Base-by-base conservation (phyloP, 495 filamentous ascomycete genomes). In the Cryomyces minteri region DNA sequence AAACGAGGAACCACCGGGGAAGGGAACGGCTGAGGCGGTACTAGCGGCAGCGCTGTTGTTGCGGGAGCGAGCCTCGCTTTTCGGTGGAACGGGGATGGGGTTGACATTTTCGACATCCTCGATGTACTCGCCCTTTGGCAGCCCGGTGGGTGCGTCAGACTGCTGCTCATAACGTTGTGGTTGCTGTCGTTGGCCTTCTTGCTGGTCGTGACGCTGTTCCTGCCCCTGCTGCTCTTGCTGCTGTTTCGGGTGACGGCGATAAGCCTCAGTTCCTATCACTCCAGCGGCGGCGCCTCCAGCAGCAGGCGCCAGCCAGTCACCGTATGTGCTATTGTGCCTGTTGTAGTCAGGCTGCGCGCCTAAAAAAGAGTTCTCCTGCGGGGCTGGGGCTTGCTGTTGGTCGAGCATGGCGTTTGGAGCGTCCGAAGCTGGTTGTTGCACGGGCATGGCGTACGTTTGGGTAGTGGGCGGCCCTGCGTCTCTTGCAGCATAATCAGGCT, bases 271-370 rank as follows among this genome's bases (percentile, higher is more conserved):
- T 4, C 48, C 58, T 3, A 52, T 28, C 6, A 45, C 55, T 18
- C 53, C 58, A 12, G 49, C 57, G 4, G 54, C 59, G 32, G 44
- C 59, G 11, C 57, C 62, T 5, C 47, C 61, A 4, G 55, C 61
- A 11, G 55, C 54, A 32, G 62, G 60, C 5, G 57, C 54, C 57
- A 63, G 55, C 62, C 62, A 63, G 38, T 63, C 57, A 32, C 58
- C 60, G 42, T 64, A 62, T 8, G 28, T 48, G 31, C 50, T 58
- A 32, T 54, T 55, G 32, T 54, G 51, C 25, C 58, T 45, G 34
- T 9, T 37, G 34, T 9, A 9, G 9, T 37, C 34, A 37, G 34
- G 34, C 34, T 37, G 34, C 9, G 34, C 12, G 8, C 12, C 34
- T 12, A 9, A 9, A 52, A 50, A 55, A 54, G 51, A 54, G 52